These are phyloP conservation scores for Xerocomus amazonicus DNA, from an alignment of 1,284 basidiomycete genomes.

Conservation along the genomic window DNA sequence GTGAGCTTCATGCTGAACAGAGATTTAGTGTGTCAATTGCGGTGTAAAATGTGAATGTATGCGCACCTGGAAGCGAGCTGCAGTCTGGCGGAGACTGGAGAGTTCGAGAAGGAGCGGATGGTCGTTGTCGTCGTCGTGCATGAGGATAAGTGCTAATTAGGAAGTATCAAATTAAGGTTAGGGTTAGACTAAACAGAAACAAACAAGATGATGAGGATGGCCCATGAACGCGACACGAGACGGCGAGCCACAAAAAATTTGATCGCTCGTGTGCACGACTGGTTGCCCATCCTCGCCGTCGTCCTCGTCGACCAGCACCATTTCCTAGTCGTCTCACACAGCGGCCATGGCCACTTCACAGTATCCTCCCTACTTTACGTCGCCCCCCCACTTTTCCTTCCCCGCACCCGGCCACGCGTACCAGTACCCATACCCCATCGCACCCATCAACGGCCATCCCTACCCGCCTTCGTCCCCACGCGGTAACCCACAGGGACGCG, in stretches of 20 bases:
- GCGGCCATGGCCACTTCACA: constrained; percentile 24
- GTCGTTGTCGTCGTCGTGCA: constrained; percentile 41
- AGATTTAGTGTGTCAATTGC: constrained; percentile 4
- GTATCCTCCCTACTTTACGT: constrained; percentile 26
- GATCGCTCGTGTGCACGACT: constrained; percentile 13
- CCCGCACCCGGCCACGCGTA: constrained; percentile 17
- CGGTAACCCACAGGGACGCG: constrained; percentile 18
- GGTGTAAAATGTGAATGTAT: neutral
- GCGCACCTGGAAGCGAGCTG: constrained; percentile 62
- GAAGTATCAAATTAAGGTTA: constrained; percentile 15
- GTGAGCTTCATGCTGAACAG: constrained; percentile 62
- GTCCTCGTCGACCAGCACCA: constrained; percentile 11
- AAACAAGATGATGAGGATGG: constrained; percentile 11
- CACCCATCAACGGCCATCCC: constrained; percentile 19
- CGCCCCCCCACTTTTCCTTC: constrained; percentile 13
- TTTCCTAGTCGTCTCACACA: constrained; percentile 9
- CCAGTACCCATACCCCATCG: constrained; percentile 28
- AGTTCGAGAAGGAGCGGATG: constrained; percentile 69
- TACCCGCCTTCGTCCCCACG: constrained; percentile 23
- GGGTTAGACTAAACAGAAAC: constrained; percentile 21
- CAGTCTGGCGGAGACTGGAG: constrained; percentile 56
- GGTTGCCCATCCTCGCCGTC: constrained; percentile 1
- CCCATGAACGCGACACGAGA: neutral
- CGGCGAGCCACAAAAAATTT: constrained; percentile 12
- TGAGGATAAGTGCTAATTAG: constrained; percentile 2